phyloP scores from a whole-genome alignment of 768 basidiomycete genomes.

The Harrya chromipes region DNA sequence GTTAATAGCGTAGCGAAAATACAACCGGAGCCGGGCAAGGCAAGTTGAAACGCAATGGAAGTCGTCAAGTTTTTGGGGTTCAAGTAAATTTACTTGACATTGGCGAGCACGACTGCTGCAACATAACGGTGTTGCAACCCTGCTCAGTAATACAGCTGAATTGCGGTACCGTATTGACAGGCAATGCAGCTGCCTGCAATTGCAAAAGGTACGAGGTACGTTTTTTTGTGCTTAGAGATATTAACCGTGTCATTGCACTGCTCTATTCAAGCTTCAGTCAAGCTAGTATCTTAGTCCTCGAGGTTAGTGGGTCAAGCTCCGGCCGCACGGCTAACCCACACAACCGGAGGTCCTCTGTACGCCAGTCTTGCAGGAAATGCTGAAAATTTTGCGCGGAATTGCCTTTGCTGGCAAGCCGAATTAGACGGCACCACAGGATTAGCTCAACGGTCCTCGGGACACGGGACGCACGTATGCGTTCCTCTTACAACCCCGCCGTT shows the following conservation, averaged over 20 bases:
- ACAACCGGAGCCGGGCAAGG: slow-evolving; percentile 1
- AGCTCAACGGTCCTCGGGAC: slow-evolving; percentile 15
- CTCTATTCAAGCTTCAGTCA: too few species aligned
- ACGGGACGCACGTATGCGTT: slow-evolving; percentile 14
- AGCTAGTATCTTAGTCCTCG: too few species aligned
- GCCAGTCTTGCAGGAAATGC: neutral
- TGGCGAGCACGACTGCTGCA: neutral
- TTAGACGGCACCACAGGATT: slow-evolving; percentile 24
- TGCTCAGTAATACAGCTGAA: neutral
- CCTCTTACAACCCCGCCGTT: slow-evolving; percentile 8
- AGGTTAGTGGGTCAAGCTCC: too few species aligned
- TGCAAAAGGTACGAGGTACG: too few species aligned
- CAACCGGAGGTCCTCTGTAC: neutral
- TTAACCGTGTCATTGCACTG: too few species aligned
- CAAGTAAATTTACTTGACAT: neutral
- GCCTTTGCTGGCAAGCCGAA: neutral
- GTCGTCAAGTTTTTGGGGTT: neutral
- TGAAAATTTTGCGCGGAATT: slow-evolving; percentile 1
- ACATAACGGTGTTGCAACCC: slow-evolving; percentile 3
- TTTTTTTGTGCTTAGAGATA: too few species aligned
- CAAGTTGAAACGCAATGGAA: slow-evolving; percentile 3
- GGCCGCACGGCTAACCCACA: too few species aligned
- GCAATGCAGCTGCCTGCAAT: too few species aligned
- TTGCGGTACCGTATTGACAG: too few species aligned
- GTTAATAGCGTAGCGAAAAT: slow-evolving; percentile 16